These are phyloP conservation scores for Dendrobium catenatum DNA, from an alignment of 106 monocot species.

Conservation along the genomic window DNA sequence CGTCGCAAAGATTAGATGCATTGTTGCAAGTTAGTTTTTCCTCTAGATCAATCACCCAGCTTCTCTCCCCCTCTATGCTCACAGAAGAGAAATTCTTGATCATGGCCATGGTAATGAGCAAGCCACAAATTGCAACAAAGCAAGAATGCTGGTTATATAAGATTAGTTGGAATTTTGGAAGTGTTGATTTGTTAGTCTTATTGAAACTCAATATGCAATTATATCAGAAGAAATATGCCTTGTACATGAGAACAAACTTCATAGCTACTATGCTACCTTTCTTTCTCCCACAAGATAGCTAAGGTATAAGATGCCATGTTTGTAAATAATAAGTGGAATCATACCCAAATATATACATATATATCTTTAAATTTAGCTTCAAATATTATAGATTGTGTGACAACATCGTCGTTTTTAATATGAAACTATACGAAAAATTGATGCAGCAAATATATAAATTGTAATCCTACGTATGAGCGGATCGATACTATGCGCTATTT, in stretches of 20 bases:
- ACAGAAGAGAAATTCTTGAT: background rate
- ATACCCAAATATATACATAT: no score
- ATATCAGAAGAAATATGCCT: background rate
- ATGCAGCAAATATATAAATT: no score
- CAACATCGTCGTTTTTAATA: no score
- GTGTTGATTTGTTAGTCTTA: background rate
- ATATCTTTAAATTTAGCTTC: no score
- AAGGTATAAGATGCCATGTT: background rate
- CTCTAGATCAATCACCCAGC: constrained; percentile 4
- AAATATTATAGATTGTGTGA: no score
- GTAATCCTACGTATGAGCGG: no score
- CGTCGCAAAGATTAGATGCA: background rate
- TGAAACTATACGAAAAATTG: no score
- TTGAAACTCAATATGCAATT: background rate
- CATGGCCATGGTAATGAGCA: background rate
- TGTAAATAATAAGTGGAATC: background rate
- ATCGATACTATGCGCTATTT: no score
- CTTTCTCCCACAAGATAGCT: background rate
- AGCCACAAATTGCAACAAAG: background rate
- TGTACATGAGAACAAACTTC: background rate
- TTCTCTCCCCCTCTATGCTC: background rate
- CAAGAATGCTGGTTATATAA: background rate
- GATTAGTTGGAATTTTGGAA: background rate
- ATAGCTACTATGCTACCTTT: background rate
- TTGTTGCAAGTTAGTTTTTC: background rate